Percentiles rank a stretch among this genome's conserved stretches.
Conservation (phyloP, 495 filamentous ascomycete species). For the Lophiostoma macrostomum region DNA sequence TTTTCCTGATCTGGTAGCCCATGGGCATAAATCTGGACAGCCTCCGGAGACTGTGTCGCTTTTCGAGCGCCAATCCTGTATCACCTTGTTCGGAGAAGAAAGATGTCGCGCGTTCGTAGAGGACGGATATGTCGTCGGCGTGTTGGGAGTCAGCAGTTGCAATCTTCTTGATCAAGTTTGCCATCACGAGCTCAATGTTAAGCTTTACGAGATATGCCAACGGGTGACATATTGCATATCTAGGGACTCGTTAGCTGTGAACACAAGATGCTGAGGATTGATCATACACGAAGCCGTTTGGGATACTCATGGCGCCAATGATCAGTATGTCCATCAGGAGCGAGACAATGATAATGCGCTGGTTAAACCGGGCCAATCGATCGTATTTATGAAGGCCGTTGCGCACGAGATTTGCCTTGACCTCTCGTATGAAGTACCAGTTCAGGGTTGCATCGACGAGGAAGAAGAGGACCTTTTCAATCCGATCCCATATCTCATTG, state of each 20-base stretch:
- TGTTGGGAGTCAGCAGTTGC: constrained; percentile 12
- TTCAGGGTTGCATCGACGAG: constrained; percentile 19
- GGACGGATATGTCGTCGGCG: constrained; percentile 13
- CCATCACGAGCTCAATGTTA: constrained; percentile 27
- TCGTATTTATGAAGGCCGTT: constrained; percentile 26
- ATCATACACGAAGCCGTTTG: constrained; percentile 22
- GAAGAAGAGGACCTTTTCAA: constrained; percentile 23
- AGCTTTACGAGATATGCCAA: constrained; percentile 24
- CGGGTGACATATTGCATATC: constrained; percentile 24
- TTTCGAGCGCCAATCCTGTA: neutral
- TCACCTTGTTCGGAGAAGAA: neutral
- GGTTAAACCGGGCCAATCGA: constrained; percentile 21
- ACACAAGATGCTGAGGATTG: neutral
- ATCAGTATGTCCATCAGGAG: constrained; percentile 29
- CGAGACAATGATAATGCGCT: constrained; percentile 21
- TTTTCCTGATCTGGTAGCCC: constrained; percentile 21
- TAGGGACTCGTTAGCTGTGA: neutral
- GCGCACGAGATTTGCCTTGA: constrained; percentile 25
- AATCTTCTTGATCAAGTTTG: constrained; percentile 23
- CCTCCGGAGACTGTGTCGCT: too few species aligned
- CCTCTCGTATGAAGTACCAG: constrained; percentile 24
- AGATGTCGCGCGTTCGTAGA: constrained; percentile 9
- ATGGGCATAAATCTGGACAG: constrained; percentile 12
- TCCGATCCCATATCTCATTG: constrained; percentile 25
- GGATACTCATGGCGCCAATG: constrained; percentile 24